A percentile compares a stretch with the other conserved stretches of the same genome.
phyloP scores from a whole-genome alignment of 2,329 filamentous ascomycete species.

The Nannizziopsis barbatae region DNA sequence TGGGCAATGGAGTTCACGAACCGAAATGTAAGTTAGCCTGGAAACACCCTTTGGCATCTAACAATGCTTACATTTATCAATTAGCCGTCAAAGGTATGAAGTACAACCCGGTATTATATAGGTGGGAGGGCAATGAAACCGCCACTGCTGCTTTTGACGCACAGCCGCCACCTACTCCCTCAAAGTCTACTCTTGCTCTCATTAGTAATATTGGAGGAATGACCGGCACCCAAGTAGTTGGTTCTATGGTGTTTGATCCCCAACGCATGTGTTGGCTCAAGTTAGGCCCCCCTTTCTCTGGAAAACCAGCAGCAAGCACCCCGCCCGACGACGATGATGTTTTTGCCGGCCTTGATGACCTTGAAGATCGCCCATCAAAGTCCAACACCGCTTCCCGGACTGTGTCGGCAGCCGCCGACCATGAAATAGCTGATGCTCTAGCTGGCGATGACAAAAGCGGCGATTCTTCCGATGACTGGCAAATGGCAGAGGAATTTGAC shows the following conservation, averaged over 20 bases:
- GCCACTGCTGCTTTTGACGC: constrained; percentile 66
- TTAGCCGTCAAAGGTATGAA: constrained; percentile 86
- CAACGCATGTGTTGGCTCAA: constrained; percentile 98
- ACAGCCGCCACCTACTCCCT: constrained; percentile 34
- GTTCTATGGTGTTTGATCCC: constrained; percentile 98
- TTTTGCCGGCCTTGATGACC: constrained; percentile 87
- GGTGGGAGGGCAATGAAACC: constrained; percentile 96
- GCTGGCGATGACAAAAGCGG: constrained; percentile 33
- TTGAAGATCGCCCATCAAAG: constrained; percentile 52
- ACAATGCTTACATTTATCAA: constrained; percentile 15
- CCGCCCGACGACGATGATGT: constrained; percentile 79
- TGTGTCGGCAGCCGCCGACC: constrained; percentile 11
- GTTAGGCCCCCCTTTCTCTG: constrained; percentile 42
- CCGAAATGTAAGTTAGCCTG: constrained; percentile 57
- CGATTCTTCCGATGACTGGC: constrained; percentile 56
- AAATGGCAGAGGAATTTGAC: constrained; percentile 92
- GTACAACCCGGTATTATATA: constrained; percentile 76
- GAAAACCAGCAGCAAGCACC: constrained; percentile 30
- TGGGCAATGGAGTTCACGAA: constrained; percentile 60
- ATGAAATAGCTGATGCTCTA: constrained; percentile 22
- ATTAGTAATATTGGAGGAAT: constrained; percentile 81
- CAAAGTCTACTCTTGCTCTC: constrained; percentile 49
- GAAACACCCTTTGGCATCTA: constrained; percentile 8
- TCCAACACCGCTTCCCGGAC: constrained; percentile 11
- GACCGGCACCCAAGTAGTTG: constrained; percentile 83